Evolutionary conservation across 305 asterid species (phyloP).

Genomic region (Rubia occidens): DNA sequence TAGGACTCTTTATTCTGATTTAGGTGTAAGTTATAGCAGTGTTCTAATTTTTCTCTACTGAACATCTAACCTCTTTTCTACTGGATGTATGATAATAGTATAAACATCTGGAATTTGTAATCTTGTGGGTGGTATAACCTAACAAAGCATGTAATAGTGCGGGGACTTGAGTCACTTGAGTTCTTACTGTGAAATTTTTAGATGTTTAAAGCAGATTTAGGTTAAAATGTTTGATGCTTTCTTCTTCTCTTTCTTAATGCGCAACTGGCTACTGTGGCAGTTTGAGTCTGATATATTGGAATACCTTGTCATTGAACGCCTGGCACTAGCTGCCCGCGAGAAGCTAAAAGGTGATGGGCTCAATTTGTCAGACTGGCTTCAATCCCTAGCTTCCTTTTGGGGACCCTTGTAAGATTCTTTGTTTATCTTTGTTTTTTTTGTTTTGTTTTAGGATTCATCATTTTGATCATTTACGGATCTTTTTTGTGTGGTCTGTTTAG

Average conservation of each 20-base stretch:
- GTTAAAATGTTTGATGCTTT: neutral
- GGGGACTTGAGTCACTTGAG: neutral
- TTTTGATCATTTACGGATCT: conserved; percentile 10
- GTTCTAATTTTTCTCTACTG: neutral
- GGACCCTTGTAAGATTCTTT: conserved; percentile 86
- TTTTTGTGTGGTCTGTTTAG: neutral
- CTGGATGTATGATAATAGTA: too few species aligned
- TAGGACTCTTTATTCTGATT: neutral
- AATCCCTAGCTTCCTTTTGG: conserved; percentile 98
- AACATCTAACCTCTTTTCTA: too few species aligned
- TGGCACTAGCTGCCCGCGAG: conserved; percentile 97
- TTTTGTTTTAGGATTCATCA: neutral
- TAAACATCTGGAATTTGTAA: too few species aligned
- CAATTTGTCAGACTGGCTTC: conserved; percentile 98
- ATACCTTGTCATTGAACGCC: conserved; percentile 92
- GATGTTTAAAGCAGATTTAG: too few species aligned
- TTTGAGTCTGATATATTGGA: conserved; percentile 96
- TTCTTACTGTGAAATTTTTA: neutral
- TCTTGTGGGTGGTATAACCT: too few species aligned
- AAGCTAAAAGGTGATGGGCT: conserved; percentile 98
- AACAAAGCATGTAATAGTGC: too few species aligned
- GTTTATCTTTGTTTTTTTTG: conserved; percentile 10
- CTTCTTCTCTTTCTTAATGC: conserved; percentile 9
- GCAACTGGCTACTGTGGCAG: conserved; percentile 37
- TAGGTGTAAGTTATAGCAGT: neutral